Evolutionary conservation across 805 yeast species (phyloP).

Genomic region (Cyberlindnera mrakii): DNA sequence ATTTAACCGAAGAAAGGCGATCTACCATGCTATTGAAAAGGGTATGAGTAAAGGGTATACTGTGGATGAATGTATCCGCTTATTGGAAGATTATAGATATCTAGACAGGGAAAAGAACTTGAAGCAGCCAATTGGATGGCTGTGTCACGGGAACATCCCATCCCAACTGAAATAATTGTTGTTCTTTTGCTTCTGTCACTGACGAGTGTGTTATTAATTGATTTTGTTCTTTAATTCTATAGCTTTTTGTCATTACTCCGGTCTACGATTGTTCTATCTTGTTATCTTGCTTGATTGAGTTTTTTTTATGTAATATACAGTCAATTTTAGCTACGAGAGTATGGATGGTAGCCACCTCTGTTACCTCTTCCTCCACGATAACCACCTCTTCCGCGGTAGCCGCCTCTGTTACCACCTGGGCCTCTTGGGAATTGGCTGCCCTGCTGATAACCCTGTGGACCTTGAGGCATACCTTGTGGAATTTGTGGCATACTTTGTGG

Average conservation of each 20-base stretch:
- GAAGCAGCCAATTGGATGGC: slow-evolving; percentile 41
- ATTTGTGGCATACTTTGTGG: slow-evolving; percentile 3
- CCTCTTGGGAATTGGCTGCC: slow-evolving; percentile 10
- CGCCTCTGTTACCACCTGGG: slow-evolving; percentile 20
- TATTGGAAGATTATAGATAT: slow-evolving; percentile 39
- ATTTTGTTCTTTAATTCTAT: background rate
- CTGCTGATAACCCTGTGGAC: slow-evolving; percentile 15
- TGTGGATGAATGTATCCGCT: slow-evolving; percentile 36
- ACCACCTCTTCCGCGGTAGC: slow-evolving; percentile 8
- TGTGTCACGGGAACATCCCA: slow-evolving; percentile 36
- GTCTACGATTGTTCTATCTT: background rate
- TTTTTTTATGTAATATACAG: background rate
- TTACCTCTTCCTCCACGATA: slow-evolving; percentile 8
- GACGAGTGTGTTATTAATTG: no score
- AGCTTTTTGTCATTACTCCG: background rate
- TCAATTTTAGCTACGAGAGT: slow-evolving; percentile 14
- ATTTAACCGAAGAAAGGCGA: slow-evolving; percentile 45
- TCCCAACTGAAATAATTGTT: slow-evolving; percentile 12
- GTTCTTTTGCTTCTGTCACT: background rate
- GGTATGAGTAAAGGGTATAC: slow-evolving; percentile 41
- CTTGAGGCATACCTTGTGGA: slow-evolving; percentile 3
- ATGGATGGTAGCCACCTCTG: slow-evolving; percentile 38
- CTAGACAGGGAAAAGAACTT: slow-evolving; percentile 34
- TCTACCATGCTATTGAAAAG: slow-evolving; percentile 48
- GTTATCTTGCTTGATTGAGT: background rate